Conservation (phyloP, 2,329 filamentous ascomycete genomes). For the Colletotrichum trifolii region DNA sequence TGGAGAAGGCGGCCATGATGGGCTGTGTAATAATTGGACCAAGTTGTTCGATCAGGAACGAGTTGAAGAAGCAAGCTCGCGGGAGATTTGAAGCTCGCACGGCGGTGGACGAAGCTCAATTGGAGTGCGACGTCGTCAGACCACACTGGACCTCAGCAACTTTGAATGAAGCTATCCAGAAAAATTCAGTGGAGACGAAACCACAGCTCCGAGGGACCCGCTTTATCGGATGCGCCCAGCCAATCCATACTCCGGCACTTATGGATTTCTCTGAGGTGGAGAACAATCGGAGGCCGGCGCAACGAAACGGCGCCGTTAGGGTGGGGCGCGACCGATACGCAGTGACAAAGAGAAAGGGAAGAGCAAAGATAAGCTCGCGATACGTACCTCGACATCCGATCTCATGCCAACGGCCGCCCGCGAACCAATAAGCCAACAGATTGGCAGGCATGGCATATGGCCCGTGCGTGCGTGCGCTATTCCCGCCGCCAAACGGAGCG, state of each 20-base stretch:
- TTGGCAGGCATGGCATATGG: neutral
- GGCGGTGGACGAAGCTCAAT: conserved; percentile 10
- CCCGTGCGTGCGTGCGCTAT: conserved; percentile 12
- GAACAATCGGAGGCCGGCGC: conserved; percentile 23
- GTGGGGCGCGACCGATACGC: neutral
- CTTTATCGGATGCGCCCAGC: conserved; percentile 7
- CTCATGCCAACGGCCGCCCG: conserved; percentile 12
- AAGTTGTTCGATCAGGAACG: neutral
- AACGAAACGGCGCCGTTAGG: conserved; percentile 22
- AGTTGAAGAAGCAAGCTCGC: neutral
- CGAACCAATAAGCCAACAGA: conserved; percentile 15
- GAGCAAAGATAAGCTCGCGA: conserved; percentile 6
- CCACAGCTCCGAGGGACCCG: too few species aligned
- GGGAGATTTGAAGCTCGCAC: neutral
- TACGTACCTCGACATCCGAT: conserved; percentile 21
- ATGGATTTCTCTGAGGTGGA: neutral
- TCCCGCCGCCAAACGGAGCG: neutral
- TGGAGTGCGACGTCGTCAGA: conserved; percentile 14
- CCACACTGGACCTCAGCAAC: neutral
- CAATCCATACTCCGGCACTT: conserved; percentile 11
- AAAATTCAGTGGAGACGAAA: conserved; percentile 32
- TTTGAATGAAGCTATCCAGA: conserved; percentile 36
- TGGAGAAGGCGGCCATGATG: conserved; percentile 29
- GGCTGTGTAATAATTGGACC: neutral
- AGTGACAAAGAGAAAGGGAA: conserved; percentile 1